Base-by-base conservation (phyloP, 2,329 filamentous ascomycete genomes). In the Cryphonectria radicalis region DNA sequence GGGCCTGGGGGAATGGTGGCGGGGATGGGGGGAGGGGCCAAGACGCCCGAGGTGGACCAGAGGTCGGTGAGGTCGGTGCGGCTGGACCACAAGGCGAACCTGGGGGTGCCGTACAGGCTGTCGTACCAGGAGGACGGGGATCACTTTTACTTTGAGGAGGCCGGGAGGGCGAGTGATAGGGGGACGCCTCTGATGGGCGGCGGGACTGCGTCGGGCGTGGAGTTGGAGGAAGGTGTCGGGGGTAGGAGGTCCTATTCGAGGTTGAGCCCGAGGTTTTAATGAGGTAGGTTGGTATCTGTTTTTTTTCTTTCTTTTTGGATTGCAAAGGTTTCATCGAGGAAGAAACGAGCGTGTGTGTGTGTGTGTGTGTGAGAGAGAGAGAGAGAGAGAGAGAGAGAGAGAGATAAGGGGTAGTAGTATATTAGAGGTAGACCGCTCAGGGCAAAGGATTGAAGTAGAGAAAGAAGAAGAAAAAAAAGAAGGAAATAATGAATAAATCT, bases 111-210 rank as follows among this genome's bases (percentile, higher is more conserved):
- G 0, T 85, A 82, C 81, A 77, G 82, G 25, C 80, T 85, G 4
- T 78, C 78, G 0, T 84, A 82, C 66, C 78, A 78, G 5, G 76
- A 78, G 40, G 78, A 75, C 10, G 76, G 78, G 8, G 83, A 84
- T 43, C 82, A 85, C 67, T 85, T 82, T 67, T 84, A 81, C 74
- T 83, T 85, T 50, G 79, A 82, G 60, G 81, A 84, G 74, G 80
- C 80, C 1, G 76, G 76, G 62, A 73, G 75, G 0, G 70, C 66
- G 50, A 46, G 65, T 10, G 50, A 59, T 28, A 62, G 64, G 1
- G 66, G 35, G 0, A 50, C 66, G 42, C 42, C 66, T 11, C 25
- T 53, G 63, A 65, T 46, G 28, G 50, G 28, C 3, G 55, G 28
- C 7, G 55, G 28, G 59, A 40, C 1, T 8, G 59, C 57, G 59